Evolutionary conservation across 768 basidiomycete species (phyloP).

Genomic region (Tylopilus rubrobrunneus): DNA sequence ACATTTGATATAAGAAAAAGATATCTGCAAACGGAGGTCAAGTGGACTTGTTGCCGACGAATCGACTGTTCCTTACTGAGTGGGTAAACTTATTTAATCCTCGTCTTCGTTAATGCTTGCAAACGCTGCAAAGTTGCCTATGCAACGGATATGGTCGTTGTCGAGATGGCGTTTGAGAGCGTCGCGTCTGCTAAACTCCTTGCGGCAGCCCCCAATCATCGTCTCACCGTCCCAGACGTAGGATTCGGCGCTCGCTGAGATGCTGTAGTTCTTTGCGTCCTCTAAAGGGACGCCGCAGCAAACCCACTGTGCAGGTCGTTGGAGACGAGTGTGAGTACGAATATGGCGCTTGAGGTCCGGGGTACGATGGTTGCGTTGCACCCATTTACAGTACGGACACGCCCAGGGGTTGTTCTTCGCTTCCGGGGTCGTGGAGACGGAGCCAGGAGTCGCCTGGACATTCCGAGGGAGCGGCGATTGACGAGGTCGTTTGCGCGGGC

Average conservation of each 20-base stretch:
- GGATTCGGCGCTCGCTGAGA: constrained; percentile 22
- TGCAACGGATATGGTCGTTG: constrained; percentile 32
- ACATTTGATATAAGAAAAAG: constrained; percentile 3
- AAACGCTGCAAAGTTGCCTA: constrained; percentile 31
- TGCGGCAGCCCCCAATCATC: constrained; percentile 38
- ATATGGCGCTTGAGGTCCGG: constrained; percentile 62
- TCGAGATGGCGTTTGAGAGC: constrained; percentile 40
- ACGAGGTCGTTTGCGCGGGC: constrained; percentile 27
- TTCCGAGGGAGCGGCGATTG: constrained; percentile 43
- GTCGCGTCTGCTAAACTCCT: constrained; percentile 36
- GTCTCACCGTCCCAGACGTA: constrained; percentile 26
- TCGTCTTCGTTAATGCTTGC: constrained; percentile 27
- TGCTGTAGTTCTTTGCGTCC: constrained; percentile 19
- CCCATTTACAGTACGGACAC: constrained; percentile 47
- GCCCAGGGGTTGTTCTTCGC: constrained; percentile 35
- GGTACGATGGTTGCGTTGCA: constrained; percentile 45
- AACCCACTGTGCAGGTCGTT: constrained; percentile 35
- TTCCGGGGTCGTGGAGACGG: constrained; percentile 9
- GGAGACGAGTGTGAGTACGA: constrained; percentile 43
- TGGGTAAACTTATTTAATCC: constrained; percentile 3
- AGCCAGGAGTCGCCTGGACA: constrained; percentile 34
- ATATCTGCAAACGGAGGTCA: constrained; percentile 7
- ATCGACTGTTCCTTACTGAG: constrained; percentile 3
- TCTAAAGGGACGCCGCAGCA: constrained; percentile 34
- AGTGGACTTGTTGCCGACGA: not conserved